These are phyloP conservation scores for Fusarium floridanum DNA, from an alignment of 2,329 filamentous ascomycete genomes.

Conservation along the genomic window DNA sequence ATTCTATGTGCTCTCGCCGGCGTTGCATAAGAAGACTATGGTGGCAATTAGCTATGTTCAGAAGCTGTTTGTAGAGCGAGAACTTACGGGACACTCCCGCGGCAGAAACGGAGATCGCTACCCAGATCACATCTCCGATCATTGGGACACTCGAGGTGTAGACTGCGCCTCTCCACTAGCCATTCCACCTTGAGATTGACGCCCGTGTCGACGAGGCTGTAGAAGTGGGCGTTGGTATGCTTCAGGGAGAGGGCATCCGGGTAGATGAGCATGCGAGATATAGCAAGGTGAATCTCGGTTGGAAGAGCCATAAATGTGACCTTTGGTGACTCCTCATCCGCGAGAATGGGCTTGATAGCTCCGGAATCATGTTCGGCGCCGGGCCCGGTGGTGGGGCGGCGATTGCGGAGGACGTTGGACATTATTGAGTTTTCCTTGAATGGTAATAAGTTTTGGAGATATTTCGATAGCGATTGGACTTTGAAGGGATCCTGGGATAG, in stretches of 20 bases:
- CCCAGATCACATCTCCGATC: slow-evolving; percentile 68
- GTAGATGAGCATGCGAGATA: slow-evolving; percentile 72
- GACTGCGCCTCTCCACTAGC: slow-evolving; percentile 73
- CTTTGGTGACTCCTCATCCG: not conserved
- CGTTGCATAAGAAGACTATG: slow-evolving; percentile 69
- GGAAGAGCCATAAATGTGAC: slow-evolving; percentile 65
- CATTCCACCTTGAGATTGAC: slow-evolving; percentile 76
- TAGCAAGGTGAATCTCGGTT: slow-evolving; percentile 75
- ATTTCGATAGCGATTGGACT: not conserved
- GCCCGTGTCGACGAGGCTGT: slow-evolving; percentile 73
- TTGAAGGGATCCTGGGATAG: slow-evolving; percentile 15
- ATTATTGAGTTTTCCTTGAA: slow-evolving; percentile 16
- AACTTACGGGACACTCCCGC: slow-evolving; percentile 69
- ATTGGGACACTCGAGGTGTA: slow-evolving; percentile 76
- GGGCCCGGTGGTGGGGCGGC: slow-evolving; percentile 40
- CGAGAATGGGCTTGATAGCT: not conserved
- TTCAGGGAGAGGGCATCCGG: slow-evolving; percentile 79
- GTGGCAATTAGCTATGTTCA: not conserved
- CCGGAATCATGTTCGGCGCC: slow-evolving; percentile 24
- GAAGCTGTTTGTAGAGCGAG: not conserved
- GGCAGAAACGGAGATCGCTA: slow-evolving; percentile 71
- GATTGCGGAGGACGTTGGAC: slow-evolving; percentile 36
- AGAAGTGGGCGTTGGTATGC: slow-evolving; percentile 74
- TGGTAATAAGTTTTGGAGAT: not conserved
- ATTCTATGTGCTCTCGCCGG: slow-evolving; percentile 71